A percentile compares a stretch with the other conserved stretches of the same genome.
These are phyloP conservation scores for Podila verticillata DNA, from an alignment of 192 early-diverging fungal species.

Conservation along the genomic window DNA sequence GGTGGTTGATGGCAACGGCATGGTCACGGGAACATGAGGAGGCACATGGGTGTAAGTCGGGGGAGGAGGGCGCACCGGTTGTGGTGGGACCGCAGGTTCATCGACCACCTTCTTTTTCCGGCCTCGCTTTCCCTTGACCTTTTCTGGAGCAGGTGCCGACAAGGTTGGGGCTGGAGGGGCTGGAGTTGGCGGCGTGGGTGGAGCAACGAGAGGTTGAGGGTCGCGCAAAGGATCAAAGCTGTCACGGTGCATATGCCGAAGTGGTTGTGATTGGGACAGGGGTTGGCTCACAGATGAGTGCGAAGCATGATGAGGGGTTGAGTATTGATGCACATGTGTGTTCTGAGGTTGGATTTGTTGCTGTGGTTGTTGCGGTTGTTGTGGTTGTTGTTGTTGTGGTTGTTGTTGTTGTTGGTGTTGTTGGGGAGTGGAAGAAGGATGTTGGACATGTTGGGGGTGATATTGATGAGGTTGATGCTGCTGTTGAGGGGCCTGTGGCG, in stretches of 20 bases:
- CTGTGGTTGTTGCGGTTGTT: neutral
- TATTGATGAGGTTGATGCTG: conserved; percentile 2
- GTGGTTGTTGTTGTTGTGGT: too few species aligned
- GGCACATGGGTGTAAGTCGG: neutral
- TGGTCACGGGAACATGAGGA: neutral
- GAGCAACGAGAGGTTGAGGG: too few species aligned
- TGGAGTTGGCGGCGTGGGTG: conserved; percentile 1
- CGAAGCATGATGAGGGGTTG: too few species aligned
- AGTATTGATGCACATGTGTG: conserved; percentile 1
- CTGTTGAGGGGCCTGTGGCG: conserved; percentile 16
- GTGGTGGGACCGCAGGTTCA: neutral
- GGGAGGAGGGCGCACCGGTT: neutral
- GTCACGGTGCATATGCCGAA: too few species aligned
- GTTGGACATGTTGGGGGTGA: too few species aligned
- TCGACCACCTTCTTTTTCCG: neutral
- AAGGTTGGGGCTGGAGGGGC: conserved; percentile 14
- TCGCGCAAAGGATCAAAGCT: too few species aligned
- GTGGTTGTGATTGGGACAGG: too few species aligned
- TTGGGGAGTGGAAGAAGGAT: too few species aligned
- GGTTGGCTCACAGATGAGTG: too few species aligned
- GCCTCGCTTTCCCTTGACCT: neutral
- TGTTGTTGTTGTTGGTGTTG: too few species aligned
- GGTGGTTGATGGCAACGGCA: neutral
- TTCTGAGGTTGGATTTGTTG: conserved; percentile 24
- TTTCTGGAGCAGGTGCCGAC: neutral